Conservation (phyloP, 306 rosid genomes). For the Castanea crenata region DNA sequence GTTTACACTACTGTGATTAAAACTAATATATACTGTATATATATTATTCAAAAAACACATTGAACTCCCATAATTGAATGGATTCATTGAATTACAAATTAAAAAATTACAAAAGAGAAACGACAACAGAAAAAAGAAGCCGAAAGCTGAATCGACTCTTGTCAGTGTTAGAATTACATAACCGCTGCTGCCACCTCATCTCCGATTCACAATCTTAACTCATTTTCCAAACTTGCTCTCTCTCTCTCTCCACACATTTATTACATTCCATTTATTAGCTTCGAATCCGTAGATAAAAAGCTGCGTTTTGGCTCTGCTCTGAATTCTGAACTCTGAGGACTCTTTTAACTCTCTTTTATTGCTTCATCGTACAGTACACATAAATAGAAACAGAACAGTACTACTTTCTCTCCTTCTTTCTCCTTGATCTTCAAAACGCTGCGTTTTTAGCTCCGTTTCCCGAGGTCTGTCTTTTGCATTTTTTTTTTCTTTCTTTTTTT, state of each 20-base stretch:
- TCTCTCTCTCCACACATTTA: background rate
- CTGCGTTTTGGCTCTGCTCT: too few species aligned
- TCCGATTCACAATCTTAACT: background rate
- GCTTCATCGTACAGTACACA: too few species aligned
- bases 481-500: too few species aligned
- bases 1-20: background rate
- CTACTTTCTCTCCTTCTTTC: background rate
- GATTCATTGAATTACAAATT: background rate
- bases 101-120: background rate
- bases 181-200: constrained; percentile 6
- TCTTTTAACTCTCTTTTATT: too few species aligned
- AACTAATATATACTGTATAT: too few species aligned
- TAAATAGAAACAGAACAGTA: background rate
- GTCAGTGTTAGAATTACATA: background rate
- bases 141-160: background rate
- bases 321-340: too few species aligned
- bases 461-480: too few species aligned
- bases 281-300: too few species aligned
- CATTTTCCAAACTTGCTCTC: background rate
- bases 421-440: background rate
- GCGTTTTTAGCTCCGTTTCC: background rate
- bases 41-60: too few species aligned
- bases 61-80: too few species aligned
- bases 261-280: too few species aligned
- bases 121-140: background rate